phyloP scores from a whole-genome alignment of 1,139 yeast genomes.

The Zhuliangozyma parablackwelliae region DNA sequence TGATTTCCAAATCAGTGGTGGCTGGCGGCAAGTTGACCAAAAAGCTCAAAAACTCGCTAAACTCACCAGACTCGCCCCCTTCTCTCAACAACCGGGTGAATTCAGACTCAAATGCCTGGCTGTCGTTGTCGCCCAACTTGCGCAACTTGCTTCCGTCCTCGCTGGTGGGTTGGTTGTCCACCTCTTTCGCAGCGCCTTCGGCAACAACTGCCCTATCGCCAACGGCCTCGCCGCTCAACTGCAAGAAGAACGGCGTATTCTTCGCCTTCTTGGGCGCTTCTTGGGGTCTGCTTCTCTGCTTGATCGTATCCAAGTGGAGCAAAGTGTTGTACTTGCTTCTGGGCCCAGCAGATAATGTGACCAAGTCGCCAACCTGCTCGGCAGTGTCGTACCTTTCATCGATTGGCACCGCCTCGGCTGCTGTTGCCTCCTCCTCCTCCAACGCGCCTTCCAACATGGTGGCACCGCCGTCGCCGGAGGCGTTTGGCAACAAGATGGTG shows the following conservation, averaged over 20 bases:
- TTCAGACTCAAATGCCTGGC: conserved; percentile 58
- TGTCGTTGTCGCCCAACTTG: conserved; percentile 19
- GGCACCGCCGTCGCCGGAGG: conserved; percentile 80
- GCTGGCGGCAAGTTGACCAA: conserved; percentile 72
- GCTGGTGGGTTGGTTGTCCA: conserved; percentile 14
- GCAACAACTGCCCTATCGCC: conserved; percentile 68
- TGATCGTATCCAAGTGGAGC: conserved; percentile 77
- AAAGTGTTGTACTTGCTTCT: conserved; percentile 75
- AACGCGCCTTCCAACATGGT: conserved; percentile 76
- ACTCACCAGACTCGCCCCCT: conserved; percentile 40
- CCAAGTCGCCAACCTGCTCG: conserved; percentile 62
- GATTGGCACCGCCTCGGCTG: conserved; percentile 23
- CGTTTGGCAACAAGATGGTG: conserved; percentile 60
- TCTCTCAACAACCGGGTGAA: conserved; percentile 66
- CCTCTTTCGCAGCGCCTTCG: conserved; percentile 34
- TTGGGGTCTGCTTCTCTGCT: conserved; percentile 80
- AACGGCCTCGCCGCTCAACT: conserved; percentile 57
- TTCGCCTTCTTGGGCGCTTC: conserved; percentile 88
- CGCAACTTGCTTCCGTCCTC: conserved; percentile 23
- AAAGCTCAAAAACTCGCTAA: conserved; percentile 46
- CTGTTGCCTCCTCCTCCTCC: conserved; percentile 20
- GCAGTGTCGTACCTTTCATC: conserved; percentile 45
- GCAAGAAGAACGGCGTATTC: conserved; percentile 76
- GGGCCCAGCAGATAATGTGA: conserved; percentile 76
- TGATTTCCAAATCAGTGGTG: conserved; percentile 76